Conservation (phyloP, 192 early-diverging fungal genomes). For the Endogone sp. region DNA sequence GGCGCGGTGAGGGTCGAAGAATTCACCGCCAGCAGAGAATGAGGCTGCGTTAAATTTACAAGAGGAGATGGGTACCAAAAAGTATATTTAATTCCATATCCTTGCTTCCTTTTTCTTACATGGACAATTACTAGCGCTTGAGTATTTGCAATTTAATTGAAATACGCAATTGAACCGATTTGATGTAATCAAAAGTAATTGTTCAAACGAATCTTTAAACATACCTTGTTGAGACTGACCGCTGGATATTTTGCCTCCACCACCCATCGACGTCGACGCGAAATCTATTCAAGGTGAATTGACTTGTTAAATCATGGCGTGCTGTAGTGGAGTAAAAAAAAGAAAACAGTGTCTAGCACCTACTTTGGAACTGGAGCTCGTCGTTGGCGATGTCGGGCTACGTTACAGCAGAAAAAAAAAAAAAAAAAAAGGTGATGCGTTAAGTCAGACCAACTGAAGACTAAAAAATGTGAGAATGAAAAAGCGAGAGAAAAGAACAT, state of each 20-base stretch:
- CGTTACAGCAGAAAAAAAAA: background rate
- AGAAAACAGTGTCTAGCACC: background rate
- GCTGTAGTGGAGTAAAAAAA: background rate
- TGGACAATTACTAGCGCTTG: background rate
- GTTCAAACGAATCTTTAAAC: too few species aligned
- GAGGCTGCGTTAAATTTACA: slow-evolving; percentile 6
- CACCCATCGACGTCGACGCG: slow-evolving; percentile 6
- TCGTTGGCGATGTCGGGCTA: slow-evolving; percentile 16
- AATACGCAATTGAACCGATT: too few species aligned
- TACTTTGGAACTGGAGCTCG: slow-evolving; percentile 45
- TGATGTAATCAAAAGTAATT: too few species aligned
- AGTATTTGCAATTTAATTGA: too few species aligned
- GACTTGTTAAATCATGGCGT: background rate
- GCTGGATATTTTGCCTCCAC: slow-evolving; percentile 18
- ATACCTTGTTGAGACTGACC: slow-evolving; percentile 8
- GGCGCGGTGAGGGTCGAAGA: slow-evolving; percentile 27
- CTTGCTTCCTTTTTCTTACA: too few species aligned
- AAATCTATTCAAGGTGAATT: background rate
- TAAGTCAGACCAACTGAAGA: background rate
- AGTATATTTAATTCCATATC: background rate
- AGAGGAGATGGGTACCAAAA: background rate
- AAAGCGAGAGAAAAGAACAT: too few species aligned
- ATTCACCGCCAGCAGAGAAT: slow-evolving; percentile 10
- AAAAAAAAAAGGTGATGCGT: background rate
- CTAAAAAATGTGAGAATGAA: too few species aligned